Conservation (phyloP, 2,329 filamentous ascomycete species). For the Whalleya microplaca region DNA sequence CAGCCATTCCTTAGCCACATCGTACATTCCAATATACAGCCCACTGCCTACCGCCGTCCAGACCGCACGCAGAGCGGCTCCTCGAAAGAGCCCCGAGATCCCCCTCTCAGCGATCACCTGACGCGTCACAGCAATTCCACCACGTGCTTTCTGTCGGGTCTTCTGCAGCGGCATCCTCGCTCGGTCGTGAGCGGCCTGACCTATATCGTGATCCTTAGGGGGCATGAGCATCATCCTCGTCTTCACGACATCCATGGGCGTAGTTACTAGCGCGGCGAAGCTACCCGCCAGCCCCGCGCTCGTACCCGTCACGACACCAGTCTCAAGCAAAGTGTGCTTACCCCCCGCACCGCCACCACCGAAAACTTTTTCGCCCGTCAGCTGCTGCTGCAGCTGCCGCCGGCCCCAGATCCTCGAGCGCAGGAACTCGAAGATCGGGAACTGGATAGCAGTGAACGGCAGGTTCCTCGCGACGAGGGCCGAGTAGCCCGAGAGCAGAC, state of each 20-base stretch:
- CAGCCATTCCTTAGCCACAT: constrained; percentile 73
- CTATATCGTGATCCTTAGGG: constrained; percentile 39
- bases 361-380: too few species aligned
- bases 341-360: constrained; percentile 37
- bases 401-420: constrained; percentile 64
- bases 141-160: constrained; percentile 24
- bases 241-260: constrained; percentile 87
- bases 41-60: constrained; percentile 87
- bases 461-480: constrained; percentile 82
- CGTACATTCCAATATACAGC: constrained; percentile 85
- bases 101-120: constrained; percentile 71
- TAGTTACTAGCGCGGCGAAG: constrained; percentile 79
- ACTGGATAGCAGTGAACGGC: constrained; percentile 86
- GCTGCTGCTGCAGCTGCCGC: constrained; percentile 8
- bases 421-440: constrained; percentile 79
- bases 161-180: constrained; percentile 24
- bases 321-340: constrained; percentile 58
- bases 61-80: constrained; percentile 70
- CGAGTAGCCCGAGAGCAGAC: constrained; percentile 73
- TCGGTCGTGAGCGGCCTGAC: constrained; percentile 34
- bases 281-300: constrained; percentile 77
- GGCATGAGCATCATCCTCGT: constrained; percentile 83
- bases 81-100: constrained; percentile 74
- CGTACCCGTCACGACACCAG: constrained; percentile 70
- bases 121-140: constrained; percentile 62